Evolutionary conservation across 2,329 filamentous ascomycete species (phyloP).

Genomic region (Botrytis cinerea): DNA sequence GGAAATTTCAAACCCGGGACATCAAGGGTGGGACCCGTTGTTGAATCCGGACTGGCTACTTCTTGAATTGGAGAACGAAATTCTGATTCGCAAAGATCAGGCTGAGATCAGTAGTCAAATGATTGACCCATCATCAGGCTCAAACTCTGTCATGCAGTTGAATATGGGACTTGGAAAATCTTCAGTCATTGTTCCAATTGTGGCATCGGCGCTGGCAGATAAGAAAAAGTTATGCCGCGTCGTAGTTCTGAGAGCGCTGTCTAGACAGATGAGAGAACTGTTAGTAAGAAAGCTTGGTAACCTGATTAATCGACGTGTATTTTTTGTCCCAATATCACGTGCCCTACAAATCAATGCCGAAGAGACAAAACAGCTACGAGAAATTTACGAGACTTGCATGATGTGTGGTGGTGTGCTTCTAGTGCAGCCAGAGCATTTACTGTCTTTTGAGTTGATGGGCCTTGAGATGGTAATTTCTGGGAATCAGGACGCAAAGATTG

Average conservation of each 20-base stretch:
- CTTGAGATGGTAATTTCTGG: constrained; percentile 50
- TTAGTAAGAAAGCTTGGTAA: constrained; percentile 57
- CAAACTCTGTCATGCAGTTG: constrained; percentile 62
- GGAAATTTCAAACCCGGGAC: constrained; percentile 54
- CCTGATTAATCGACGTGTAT: constrained; percentile 55
- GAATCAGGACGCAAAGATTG: constrained; percentile 39
- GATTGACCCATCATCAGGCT: constrained; percentile 44
- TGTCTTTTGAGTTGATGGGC: constrained; percentile 65
- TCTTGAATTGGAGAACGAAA: constrained; percentile 62
- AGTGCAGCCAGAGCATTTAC: constrained; percentile 62
- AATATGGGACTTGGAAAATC: constrained; percentile 75
- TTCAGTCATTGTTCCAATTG: constrained; percentile 68
- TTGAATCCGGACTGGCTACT: constrained; percentile 61
- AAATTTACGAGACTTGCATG: constrained; percentile 51
- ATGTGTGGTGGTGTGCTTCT: constrained; percentile 56
- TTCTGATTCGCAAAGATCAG: constrained; percentile 58
- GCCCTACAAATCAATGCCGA: constrained; percentile 43
- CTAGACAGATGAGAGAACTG: constrained; percentile 60
- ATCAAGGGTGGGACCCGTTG: constrained; percentile 55
- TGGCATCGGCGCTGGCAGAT: constrained; percentile 56
- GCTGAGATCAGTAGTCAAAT: constrained; percentile 57
- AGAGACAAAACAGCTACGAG: constrained; percentile 44
- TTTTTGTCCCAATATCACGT: constrained; percentile 61
- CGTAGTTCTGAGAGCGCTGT: constrained; percentile 62
- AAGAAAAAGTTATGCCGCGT: constrained; percentile 54